Evolutionary conservation across 1,284 basidiomycete species (phyloP), one percentile per base, ranked within the genome.

Genomic region (Trichosporon coremiiforme): DNA sequence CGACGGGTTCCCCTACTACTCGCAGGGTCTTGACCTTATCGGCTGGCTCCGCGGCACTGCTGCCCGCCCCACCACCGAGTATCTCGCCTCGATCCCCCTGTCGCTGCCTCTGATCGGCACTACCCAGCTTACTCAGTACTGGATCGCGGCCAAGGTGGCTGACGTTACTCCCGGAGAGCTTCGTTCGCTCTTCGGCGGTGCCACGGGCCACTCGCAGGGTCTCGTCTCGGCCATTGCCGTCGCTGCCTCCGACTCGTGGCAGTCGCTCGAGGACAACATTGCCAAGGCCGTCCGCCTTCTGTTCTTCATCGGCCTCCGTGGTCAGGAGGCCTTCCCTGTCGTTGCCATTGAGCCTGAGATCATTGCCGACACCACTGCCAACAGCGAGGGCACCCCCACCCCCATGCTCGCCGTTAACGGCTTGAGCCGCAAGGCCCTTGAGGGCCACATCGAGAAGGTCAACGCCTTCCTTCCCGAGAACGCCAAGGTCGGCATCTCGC

Each of bases 201-300:
- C 94, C 4, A 98, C 96, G 10, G 96, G 96, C 63, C 96, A 99
- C 85, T 97, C 94, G 7, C 96, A 98, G 84, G 97, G 96, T 75
- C 89, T 99, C 75, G 90, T 98, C 69, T 94, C 95, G 22, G 96
- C 96, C 25, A 88, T 97, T 66, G 91, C 89, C 35, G 89, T 98
- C 75, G 88, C 95, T 8, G 89, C 94, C 1, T 96, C 94, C 17
- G 86, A 87, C 41, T 88, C 89, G 53, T 89, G 90, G 76, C 90
- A 91, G 66, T 89, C 89, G 4, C 92, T 94, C 82, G 84, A 87
- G 67, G 83, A 85, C 72, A 96, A 98, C 83, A 87, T 89, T 17
- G 85, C 87, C 80, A 95, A 96, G 84, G 93, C 94, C 33, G 83
- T 97, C 76, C 90, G 87, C 76, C 95, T 95, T 88, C 88, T 97